Evolutionary conservation across 2,329 filamentous ascomycete genomes (phyloP), one percentile per base, ranked within the genome.

Genomic region (Alternaria sp.): DNA sequence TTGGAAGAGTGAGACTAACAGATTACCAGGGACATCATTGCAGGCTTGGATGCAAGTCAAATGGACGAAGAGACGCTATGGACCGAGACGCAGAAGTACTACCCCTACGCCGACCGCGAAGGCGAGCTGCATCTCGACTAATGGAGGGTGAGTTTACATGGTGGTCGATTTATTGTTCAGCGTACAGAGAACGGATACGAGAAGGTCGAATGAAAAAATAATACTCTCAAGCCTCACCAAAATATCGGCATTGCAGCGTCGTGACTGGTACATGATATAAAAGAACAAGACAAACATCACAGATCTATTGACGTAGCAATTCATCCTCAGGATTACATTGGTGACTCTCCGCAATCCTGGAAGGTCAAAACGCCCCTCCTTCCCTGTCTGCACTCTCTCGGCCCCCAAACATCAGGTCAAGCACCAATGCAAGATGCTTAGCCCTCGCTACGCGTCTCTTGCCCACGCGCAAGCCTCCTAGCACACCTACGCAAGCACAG

Each of bases 31-130:
- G 80, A 85, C 49, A 78, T 85, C 28, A 79, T 81, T 59, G 74
- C 78, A 28, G 83, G 83, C 1, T 79, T 85, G 64, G 83, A 85
- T 67, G 79, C 79, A n/a, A 81, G 80, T 26, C 82, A 85, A 61
- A 83, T 84, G 75, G 82, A 83, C 54, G 83, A 85, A 65, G 81
- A 82, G 65, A 75, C 73, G 12, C 64, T 78, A 3, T 78, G 75
- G 75, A 73, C 67, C 0, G 73, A 75, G 54, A 74, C 72, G 26
- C 72, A 75, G 49, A 76, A 78, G 57, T 79, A 79, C 54, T 74
- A 74, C 30, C 74, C 76, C 1, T 78, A 75, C 52, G 70, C 65
- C 12, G 74, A 77, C 20, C 54, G 67, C 0, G 69, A 70, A 18
- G 72, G 71, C 7, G 68, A 72, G 30, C 47, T 74, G 12, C 71